These are phyloP conservation scores for Psilocybe sp. DNA, from an alignment of 768 basidiomycete species.

Conservation along the genomic window DNA sequence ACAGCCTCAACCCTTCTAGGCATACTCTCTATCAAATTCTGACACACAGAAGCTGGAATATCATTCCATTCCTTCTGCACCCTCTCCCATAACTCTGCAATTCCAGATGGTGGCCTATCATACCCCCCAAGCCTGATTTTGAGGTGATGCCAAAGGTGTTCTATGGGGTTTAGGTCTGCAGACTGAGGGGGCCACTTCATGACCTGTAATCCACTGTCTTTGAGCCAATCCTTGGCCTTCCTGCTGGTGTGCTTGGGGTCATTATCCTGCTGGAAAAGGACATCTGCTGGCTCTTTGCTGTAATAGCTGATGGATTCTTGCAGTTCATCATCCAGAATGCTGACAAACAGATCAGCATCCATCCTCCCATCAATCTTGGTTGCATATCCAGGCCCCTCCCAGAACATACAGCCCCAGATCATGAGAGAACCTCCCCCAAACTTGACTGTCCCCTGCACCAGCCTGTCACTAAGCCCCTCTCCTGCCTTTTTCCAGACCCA, in stretches of 20 bases:
- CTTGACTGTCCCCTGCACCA: background rate
- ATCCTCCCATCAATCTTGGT: background rate
- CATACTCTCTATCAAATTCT: constrained; percentile 15
- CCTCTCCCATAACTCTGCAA: background rate
- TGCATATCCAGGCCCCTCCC: background rate
- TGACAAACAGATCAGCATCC: background rate
- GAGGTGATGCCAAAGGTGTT: constrained; percentile 12
- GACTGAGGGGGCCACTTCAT: constrained; percentile 26
- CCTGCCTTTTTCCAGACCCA: background rate
- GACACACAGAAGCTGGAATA: constrained; percentile 9
- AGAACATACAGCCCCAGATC: constrained; percentile 1
- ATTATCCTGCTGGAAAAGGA: constrained; percentile 25
- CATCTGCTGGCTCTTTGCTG: constrained; percentile 1
- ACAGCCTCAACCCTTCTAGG: background rate
- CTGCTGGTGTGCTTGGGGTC: constrained; percentile 30
- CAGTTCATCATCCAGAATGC: constrained; percentile 14
- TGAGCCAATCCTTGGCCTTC: constrained; percentile 21
- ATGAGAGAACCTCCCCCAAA: background rate
- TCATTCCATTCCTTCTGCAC: constrained; percentile 3
- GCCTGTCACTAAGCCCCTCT: background rate
- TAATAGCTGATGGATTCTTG: constrained; percentile 8
- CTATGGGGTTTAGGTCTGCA: constrained; percentile 19
- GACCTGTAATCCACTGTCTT: constrained; percentile 18
- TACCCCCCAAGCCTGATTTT: background rate
- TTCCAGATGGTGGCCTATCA: background rate